Evolutionary conservation across 1,139 yeast genomes (phyloP), one percentile per base, ranked within the genome.

Genomic region (Hemisphaericaspora xylanilytica): DNA sequence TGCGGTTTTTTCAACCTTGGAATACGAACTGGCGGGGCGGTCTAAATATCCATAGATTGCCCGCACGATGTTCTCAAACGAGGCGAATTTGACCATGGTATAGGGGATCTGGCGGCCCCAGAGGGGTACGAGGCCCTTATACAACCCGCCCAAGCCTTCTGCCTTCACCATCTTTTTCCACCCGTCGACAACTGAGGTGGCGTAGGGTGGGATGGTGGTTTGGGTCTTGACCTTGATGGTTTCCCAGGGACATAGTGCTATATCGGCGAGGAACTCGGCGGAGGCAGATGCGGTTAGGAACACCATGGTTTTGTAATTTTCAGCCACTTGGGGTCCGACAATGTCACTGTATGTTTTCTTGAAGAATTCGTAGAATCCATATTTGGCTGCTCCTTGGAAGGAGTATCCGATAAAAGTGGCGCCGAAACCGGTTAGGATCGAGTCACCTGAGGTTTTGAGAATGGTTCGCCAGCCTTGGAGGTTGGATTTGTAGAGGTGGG

Each of bases 71-170:
- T 81, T 85, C 70, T 90, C 97, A 67, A 90, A 90, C 33, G 94
- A 76, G 16, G 97, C 90, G 65, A 90, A 90, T 67, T 90, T 90
- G 46, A 86, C 94, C 96, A 89, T 89, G 29, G 97, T 90, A 70
- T 90, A 90, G 17, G 97, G 97, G 50, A 90, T 85, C 65, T 90
- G 97, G 70, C 97, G 83, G 47, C 81, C 79, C 97, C 97, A 89
- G 52, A 90, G 73, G 25, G 97, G 97, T 10, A 80, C 81, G 45
- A 90, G 68, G 37, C 97, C 97, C 59, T 85, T 85, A 71, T 88
- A 90, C 42, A 90, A 73, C 13, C 86, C 89, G 13, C 70, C 77
- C 44, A 80, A 38, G 12, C 95, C 95, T 61, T 83, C 94, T 16
- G 69, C 58, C 11, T 82, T 80, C 37, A 76, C 69, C 52, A 83